phyloP scores from a whole-genome alignment of 305 asterid genomes.

The Fraxinus floribunda region DNA sequence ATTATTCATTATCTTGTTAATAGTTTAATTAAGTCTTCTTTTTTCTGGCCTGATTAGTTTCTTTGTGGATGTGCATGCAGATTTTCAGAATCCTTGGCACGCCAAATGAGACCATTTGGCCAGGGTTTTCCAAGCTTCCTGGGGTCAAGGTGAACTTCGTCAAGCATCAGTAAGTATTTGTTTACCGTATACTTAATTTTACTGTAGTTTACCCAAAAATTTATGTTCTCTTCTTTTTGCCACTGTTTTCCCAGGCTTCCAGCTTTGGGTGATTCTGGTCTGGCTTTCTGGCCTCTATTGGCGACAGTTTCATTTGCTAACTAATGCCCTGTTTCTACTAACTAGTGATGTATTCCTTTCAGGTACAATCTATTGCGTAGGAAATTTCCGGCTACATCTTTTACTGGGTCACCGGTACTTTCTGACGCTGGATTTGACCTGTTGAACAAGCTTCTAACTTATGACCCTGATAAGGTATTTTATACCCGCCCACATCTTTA shows the following conservation, averaged over 20 bases:
- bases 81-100: conserved; percentile 72
- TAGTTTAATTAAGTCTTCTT: neutral
- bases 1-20: neutral
- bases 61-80: no score
- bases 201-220: conserved; percentile 28
- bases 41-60: no score
- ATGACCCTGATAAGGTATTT: conserved; percentile 80
- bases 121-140: conserved; percentile 78
- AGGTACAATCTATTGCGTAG: conserved; percentile 73
- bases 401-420: conserved; percentile 73
- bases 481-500: neutral
- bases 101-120: conserved; percentile 89
- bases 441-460: conserved; percentile 72
- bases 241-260: conserved; percentile 87
- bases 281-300: conserved; percentile 70
- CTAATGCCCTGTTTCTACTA: conserved; percentile 50
- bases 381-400: conserved; percentile 70
- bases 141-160: conserved; percentile 75
- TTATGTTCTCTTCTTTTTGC: conserved; percentile 58
- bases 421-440: conserved; percentile 90
- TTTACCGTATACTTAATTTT: conserved; percentile 26
- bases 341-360: conserved; percentile 41
- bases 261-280: conserved; percentile 86
- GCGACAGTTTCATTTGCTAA: conserved; percentile 39
- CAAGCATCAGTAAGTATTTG: conserved; percentile 69